A percentile compares a stretch with the other conserved stretches of the same genome.
Evolutionary conservation across 1,139 yeast species (phyloP).

Genomic region (Scheffersomyces parashehatae): DNA sequence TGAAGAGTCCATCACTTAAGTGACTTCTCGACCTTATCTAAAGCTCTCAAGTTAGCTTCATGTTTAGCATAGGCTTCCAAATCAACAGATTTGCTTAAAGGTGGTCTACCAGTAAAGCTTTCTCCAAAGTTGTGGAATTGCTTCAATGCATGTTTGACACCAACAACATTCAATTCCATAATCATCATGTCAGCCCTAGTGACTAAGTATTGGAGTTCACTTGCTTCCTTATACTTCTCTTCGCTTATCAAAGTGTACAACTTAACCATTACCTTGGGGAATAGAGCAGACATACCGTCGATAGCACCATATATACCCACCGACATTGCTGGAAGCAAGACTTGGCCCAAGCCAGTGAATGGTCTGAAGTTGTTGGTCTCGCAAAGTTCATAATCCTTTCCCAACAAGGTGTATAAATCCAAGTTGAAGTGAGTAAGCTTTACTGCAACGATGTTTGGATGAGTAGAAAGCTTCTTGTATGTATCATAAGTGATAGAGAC

Average conservation of each 20-base stretch:
- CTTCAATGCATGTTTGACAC: constrained; percentile 36
- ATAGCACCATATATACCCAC: constrained; percentile 48
- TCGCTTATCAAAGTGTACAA: constrained; percentile 27
- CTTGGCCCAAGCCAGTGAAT: constrained; percentile 53
- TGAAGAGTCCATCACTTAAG: neutral
- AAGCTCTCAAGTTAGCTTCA: constrained; percentile 2
- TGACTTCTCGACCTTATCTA: constrained; percentile 5
- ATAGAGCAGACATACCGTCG: constrained; percentile 46
- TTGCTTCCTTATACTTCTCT: constrained; percentile 40
- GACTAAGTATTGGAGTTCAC: constrained; percentile 36
- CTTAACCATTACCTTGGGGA: constrained; percentile 41
- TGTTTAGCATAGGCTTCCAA: constrained; percentile 3
- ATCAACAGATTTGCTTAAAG: constrained; percentile 10
- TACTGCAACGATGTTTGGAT: constrained; percentile 38
- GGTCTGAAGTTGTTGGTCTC: constrained; percentile 33
- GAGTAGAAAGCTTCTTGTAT: constrained; percentile 28
- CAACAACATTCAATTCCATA: constrained; percentile 43
- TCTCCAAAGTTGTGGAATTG: constrained; percentile 21
- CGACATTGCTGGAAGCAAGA: constrained; percentile 42
- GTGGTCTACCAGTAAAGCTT: constrained; percentile 23
- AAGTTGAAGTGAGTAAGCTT: constrained; percentile 33
- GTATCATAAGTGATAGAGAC: constrained; percentile 37
- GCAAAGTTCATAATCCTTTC: constrained; percentile 32
- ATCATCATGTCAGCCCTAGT: constrained; percentile 45
- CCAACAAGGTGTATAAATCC: constrained; percentile 38